Evolutionary conservation across 768 basidiomycete genomes (phyloP), one percentile per base, ranked within the genome.

Genomic region (Suillus variegatus): DNA sequence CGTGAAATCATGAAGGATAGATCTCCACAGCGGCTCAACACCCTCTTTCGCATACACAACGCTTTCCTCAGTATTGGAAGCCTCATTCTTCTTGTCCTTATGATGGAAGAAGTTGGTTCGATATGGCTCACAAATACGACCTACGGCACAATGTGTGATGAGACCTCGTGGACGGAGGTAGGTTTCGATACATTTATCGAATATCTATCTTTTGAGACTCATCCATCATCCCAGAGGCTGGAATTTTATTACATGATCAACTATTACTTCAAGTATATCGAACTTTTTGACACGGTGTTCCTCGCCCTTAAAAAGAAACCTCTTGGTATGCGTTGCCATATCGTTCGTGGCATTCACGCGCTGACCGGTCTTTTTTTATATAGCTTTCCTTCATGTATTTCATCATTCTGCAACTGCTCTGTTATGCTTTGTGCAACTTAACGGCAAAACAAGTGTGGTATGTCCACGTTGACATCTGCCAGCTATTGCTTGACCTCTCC

Each of bases 171-270:
- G 94, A 96, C 97, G 49, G 82, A 89, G 69, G 96, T 97, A 72
- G 73, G 92, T 86, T 51, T 52, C 47, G 56, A 41, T 58, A 51
- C 22, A 60, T 54, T 61, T 52, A 62, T 32, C 25, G 36, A 54
- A 65, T 56, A 51, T 47, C 6, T 57, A 5, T 35, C n/a, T 10
- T 64, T 22, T n/a, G 35, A 46, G 6, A 8, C 64, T 69, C 43
- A 57, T 58, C 60, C 40, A 61, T 54, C 10, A 49, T 25, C 52
- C 16, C 73, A 97, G 95, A 87, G 86, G 76, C 83, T 98, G 77
- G 92, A 98, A 81, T 91, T 95, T 74, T 98, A 93, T 82, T 99
- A 99, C 82, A 95, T 99, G 84, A 84, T 98, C 83, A 99, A 99
- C 83, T 99, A 99, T 82, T 95, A 90, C 80, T 94, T 97, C 87